Conservation (phyloP, 768 basidiomycete species). For the Rhizopogon salebrosus region DNA sequence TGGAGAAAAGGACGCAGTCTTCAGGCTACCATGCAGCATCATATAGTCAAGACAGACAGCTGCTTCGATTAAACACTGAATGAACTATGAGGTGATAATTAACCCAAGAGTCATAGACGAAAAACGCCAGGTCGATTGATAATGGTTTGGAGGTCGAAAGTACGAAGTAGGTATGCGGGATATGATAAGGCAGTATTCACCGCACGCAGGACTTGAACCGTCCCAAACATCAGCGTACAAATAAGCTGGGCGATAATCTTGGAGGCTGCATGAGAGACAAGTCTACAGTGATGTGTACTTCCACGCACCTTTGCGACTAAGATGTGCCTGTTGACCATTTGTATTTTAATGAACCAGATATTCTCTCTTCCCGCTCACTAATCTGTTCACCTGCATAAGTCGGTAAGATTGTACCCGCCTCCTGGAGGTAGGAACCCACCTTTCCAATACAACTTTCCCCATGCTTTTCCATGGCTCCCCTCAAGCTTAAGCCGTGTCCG, state of each 20-base stretch:
- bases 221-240: not conserved
- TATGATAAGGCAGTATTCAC: not conserved
- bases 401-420: not conserved
- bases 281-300: not conserved
- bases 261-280: not conserved
- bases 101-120: not conserved
- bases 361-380: slow-evolving; percentile 55
- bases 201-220: not conserved
- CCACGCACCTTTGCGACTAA: not conserved
- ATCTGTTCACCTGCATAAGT: slow-evolving; percentile 48
- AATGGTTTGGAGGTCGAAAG: not conserved
- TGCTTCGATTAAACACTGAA: not conserved
- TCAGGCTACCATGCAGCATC: not conserved
- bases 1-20: too few species aligned
- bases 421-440: slow-evolving; percentile 39
- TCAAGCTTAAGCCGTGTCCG: slow-evolving; percentile 65
- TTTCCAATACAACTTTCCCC: slow-evolving; percentile 78
- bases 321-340: slow-evolving; percentile 63
- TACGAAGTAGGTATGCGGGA: not conserved
- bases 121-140: not conserved
- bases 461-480: slow-evolving; percentile 75
- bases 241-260: not conserved
- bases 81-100: not conserved
- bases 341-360: slow-evolving; percentile 72
- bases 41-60: not conserved